Base-by-base conservation (phyloP, 129 eudicot species). In the Ambrosia trifida region DNA sequence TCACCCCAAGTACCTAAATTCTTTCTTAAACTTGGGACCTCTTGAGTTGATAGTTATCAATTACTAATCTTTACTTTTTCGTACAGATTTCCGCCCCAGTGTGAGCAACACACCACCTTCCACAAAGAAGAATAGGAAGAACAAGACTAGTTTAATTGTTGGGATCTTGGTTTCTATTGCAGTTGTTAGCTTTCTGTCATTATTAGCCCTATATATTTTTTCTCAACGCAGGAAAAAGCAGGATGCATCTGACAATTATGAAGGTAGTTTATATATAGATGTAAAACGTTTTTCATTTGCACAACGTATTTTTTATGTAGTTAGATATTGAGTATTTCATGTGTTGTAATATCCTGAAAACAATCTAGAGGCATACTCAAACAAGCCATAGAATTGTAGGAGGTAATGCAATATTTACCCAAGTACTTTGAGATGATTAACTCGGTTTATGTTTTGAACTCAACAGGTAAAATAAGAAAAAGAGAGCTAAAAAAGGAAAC, bases 131-230 rank as follows among this genome's bases (percentile, higher is more conserved):
- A 57, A 28, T 6, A 40, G 44, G 52, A 82, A 62, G 61, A 84
- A 73, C 44, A 66, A 28, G 52, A 80, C 85, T 1, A 87, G 93
- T 72, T 41, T 88, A 68, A 79, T 82, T 45, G 87, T 80, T 24
- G 97, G 90, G 68, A 76, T 88, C 11, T 85, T 64, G 63, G 79
- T 82, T 67, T 79, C 87, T 24, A 72, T 86, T 70, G 87, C 49
- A 47, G 79, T 64, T 51, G 53, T 82, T 14, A 56, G 69, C 75
- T 64, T 86, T 53, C 56, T 91, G 65, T 61, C 67, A 13, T 9
- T 83, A 16, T 35, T 73, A 63, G 81, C 74, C 6, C 43, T 68
- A 41, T 84, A 46, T 68, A 82, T 66, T 40, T 66, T 75, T 31
- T 36, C 71, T 43, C 86, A 63, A 65, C 80, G 58, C 72, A 83